Evolutionary conservation across 768 basidiomycete species (phyloP), one percentile per base, ranked within the genome.

Genomic region (Sarcomyxa edulis): DNA sequence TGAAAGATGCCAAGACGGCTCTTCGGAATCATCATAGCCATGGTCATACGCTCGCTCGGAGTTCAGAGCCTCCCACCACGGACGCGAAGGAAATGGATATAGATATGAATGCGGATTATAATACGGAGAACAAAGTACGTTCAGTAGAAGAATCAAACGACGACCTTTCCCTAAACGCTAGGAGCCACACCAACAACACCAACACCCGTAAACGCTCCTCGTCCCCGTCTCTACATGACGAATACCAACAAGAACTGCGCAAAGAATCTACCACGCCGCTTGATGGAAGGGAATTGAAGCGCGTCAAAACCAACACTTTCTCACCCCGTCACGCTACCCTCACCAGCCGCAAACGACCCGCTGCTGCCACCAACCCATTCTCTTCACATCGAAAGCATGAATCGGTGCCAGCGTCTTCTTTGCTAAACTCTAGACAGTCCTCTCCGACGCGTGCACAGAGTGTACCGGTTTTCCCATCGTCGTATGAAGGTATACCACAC

Each of bases 1-100:
- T 78, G 59, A 78, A 78, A 52, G 60, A 65, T 49, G 76, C 76
- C 35, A 64, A 66, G 34, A 65, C 49, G 37, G 54, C 65, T 9
- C 47, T 59, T 32, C 58, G 56, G 42, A 62, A 51, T 46, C 56
- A 48, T 19, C 46, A 37, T 19, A 41, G 45, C 23, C 37, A 35
- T 20, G 36, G 26, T 23, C 37, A 41, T 43, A 33, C 30, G n/a
- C 19, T 32, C 9, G 35, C 36, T 41, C n/a, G 32, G 14, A 30
- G 25, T 16, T 30, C 40, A 31, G 47, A 53, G 14, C 12, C 29
- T n/a, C 16, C 37, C 15, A 19, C 26, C 7, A 10, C 9, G 9
- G 32, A 12, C 6, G 14, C 33, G 20, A 11, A 25, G 7, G 18
- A 38, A n/a, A 16, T 25, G 27, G 38, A 31, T 19, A 16, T 35